Conservation (phyloP, 2,329 filamentous ascomycete species). For the Colletotrichum graminicola region DNA sequence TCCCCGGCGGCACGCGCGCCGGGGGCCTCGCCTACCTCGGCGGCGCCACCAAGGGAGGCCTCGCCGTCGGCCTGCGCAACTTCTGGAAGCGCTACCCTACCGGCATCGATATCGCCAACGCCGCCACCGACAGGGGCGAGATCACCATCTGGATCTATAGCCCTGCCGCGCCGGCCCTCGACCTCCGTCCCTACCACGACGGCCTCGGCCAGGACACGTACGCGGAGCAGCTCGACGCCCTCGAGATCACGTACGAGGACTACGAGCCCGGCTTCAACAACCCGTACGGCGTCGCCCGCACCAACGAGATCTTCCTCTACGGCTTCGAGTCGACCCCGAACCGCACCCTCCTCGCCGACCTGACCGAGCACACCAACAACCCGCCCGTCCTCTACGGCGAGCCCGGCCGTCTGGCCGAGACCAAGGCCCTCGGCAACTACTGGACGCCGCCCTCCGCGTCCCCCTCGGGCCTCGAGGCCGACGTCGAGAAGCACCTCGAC, state of each 20-base stretch:
- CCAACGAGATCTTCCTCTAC: slow-evolving; percentile 67
- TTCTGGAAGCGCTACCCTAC: slow-evolving; percentile 75
- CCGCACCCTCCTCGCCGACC: slow-evolving; percentile 56
- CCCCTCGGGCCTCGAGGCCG: slow-evolving; percentile 47
- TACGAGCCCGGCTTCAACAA: slow-evolving; percentile 68
- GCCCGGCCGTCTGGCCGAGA: slow-evolving; percentile 62
- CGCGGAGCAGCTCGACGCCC: slow-evolving; percentile 68
- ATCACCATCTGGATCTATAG: slow-evolving; percentile 73
- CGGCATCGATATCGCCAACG: slow-evolving; percentile 66
- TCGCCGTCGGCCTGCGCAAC: slow-evolving; percentile 69
- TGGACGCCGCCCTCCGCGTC: slow-evolving; percentile 58
- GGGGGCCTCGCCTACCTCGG: slow-evolving; percentile 71
- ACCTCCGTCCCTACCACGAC: slow-evolving; percentile 69
- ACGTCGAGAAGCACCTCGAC: slow-evolving; percentile 65
- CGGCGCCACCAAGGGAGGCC: slow-evolving; percentile 66
- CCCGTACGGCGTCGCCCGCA: slow-evolving; percentile 68
- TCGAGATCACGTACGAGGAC: slow-evolving; percentile 74
- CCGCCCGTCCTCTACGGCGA: slow-evolving; percentile 65
- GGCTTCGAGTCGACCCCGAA: slow-evolving; percentile 66
- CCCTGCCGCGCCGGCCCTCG: slow-evolving; percentile 66
- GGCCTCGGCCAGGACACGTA: slow-evolving; percentile 68
- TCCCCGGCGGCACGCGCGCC: slow-evolving; percentile 67
- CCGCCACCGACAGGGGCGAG: slow-evolving; percentile 61
- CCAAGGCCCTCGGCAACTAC: slow-evolving; percentile 66
- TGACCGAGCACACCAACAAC: slow-evolving; percentile 61